A percentile compares a stretch with the other conserved stretches of the same genome.
phyloP scores from a whole-genome alignment of 371 early-diverging fungal genomes.

The Mortierella sp. region DNA sequence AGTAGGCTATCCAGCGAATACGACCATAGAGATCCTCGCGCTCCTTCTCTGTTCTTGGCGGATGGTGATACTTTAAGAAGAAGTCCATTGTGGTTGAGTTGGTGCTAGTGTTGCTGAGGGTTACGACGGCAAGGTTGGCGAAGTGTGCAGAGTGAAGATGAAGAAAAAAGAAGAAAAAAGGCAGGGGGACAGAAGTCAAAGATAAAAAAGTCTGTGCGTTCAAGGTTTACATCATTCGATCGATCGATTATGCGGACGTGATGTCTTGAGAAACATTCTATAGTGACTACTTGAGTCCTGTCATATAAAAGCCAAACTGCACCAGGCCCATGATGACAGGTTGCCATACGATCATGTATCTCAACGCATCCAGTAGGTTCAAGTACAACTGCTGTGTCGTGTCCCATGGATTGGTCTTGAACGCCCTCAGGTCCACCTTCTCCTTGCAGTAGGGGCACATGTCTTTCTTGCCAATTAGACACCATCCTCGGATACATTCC shows the following conservation, averaged over 20 bases:
- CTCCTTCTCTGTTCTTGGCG: slow-evolving; percentile 36
- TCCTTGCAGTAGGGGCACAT: slow-evolving; percentile 96
- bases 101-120: background rate
- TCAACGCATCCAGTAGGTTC: slow-evolving; percentile 82
- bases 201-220: too few species aligned
- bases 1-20: slow-evolving; percentile 36
- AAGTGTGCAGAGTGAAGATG: background rate
- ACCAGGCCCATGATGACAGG: slow-evolving; percentile 65
- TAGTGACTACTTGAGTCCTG: slow-evolving; percentile 43
- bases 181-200: too few species aligned
- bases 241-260: too few species aligned
- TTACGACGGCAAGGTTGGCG: background rate
- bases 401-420: slow-evolving; percentile 84
- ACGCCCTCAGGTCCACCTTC: slow-evolving; percentile 82
- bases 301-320: slow-evolving; percentile 49
- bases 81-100: slow-evolving; percentile 26
- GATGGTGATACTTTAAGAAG: slow-evolving; percentile 20
- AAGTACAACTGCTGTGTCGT: slow-evolving; percentile 80
- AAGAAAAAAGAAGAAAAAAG: background rate
- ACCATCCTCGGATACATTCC: slow-evolving; percentile 95
- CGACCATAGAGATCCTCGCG: slow-evolving; percentile 50
- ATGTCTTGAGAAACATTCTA: too few species aligned
- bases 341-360: slow-evolving; percentile 87
- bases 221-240: too few species aligned
- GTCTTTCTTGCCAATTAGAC: slow-evolving; percentile 93